These are phyloP conservation scores for Albophoma yamanashiensis DNA, from an alignment of 2,329 filamentous ascomycete species.

Conservation along the genomic window DNA sequence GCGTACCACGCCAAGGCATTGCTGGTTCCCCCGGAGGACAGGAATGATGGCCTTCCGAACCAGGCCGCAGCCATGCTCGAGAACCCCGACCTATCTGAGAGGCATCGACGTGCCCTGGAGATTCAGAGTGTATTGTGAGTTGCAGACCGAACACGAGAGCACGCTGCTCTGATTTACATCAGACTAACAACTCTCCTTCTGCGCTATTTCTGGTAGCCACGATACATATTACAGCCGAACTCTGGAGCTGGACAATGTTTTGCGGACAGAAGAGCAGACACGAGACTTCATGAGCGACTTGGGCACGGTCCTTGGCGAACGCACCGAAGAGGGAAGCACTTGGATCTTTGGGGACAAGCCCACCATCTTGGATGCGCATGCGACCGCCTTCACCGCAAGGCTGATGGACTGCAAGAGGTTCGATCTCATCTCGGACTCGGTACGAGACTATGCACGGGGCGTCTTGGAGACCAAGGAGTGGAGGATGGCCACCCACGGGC, in stretches of 20 bases:
- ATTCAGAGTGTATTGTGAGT: slow-evolving; percentile 20
- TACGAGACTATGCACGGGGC: slow-evolving; percentile 9
- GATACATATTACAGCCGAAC: slow-evolving; percentile 12
- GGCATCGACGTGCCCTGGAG: slow-evolving; percentile 17
- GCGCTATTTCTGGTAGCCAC: slow-evolving; percentile 9
- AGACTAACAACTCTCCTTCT: background rate
- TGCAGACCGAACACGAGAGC: background rate
- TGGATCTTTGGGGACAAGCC: slow-evolving; percentile 18
- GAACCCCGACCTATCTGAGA: slow-evolving; percentile 12
- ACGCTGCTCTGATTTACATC: background rate
- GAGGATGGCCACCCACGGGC: slow-evolving; percentile 13
- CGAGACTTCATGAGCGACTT: slow-evolving; percentile 12
- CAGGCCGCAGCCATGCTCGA: slow-evolving; percentile 17
- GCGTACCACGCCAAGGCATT: slow-evolving; percentile 14
- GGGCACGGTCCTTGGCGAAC: slow-evolving; percentile 6
- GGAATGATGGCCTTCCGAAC: slow-evolving; percentile 15
- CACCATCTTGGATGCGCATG: slow-evolving; percentile 19
- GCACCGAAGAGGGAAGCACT: slow-evolving; percentile 3
- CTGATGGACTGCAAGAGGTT: slow-evolving; percentile 13
- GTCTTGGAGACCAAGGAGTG: slow-evolving; percentile 15
- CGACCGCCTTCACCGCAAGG: slow-evolving; percentile 9
- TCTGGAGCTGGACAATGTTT: slow-evolving; percentile 13
- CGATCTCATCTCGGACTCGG: slow-evolving; percentile 11
- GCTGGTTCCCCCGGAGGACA: slow-evolving; percentile 11
- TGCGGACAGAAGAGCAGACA: slow-evolving; percentile 11